These are phyloP conservation scores for Fusarium luffae DNA, from an alignment of 2,329 filamentous ascomycete genomes.

Conservation along the genomic window DNA sequence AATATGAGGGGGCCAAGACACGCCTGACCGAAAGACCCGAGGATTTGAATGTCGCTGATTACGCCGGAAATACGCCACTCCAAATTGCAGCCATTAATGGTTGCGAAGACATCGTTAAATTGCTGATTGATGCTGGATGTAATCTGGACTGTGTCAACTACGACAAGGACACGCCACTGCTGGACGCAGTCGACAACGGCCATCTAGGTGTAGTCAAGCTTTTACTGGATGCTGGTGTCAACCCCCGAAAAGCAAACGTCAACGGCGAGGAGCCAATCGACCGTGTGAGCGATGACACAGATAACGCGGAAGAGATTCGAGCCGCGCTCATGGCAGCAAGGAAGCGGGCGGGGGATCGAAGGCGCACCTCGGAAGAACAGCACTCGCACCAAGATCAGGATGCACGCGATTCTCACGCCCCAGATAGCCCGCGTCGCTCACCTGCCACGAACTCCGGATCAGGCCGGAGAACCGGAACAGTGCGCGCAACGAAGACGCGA, in stretches of 20 bases:
- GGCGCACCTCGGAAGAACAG: conserved; percentile 69
- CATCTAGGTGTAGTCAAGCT: conserved; percentile 89
- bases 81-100: conserved; percentile 93
- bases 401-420: conserved; percentile 63
- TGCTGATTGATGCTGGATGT: conserved; percentile 86
- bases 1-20: conserved; percentile 80
- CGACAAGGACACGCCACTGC: conserved; percentile 90
- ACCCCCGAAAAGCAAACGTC: conserved; percentile 91
- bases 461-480: conserved; percentile 64
- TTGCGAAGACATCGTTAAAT: conserved; percentile 85
- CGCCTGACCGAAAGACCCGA: conserved; percentile 83
- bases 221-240: conserved; percentile 85
- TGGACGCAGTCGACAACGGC: conserved; percentile 96
- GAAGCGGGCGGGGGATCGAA: conserved; percentile 65
- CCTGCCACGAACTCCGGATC: conserved; percentile 58
- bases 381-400: conserved; percentile 61
- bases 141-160: conserved; percentile 82
- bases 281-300: conserved; percentile 77
- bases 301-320: conserved; percentile 84
- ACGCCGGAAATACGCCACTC: conserved; percentile 94
- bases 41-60: conserved; percentile 89
- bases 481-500: conserved; percentile 71
- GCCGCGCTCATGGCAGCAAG: conserved; percentile 70
- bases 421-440: conserved; percentile 69
- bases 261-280: conserved; percentile 93